Percentiles rank a stretch among this genome's conserved stretches.
phyloP scores from a whole-genome alignment of 2,329 filamentous ascomycete species.

The Aspergillus nomiae region DNA sequence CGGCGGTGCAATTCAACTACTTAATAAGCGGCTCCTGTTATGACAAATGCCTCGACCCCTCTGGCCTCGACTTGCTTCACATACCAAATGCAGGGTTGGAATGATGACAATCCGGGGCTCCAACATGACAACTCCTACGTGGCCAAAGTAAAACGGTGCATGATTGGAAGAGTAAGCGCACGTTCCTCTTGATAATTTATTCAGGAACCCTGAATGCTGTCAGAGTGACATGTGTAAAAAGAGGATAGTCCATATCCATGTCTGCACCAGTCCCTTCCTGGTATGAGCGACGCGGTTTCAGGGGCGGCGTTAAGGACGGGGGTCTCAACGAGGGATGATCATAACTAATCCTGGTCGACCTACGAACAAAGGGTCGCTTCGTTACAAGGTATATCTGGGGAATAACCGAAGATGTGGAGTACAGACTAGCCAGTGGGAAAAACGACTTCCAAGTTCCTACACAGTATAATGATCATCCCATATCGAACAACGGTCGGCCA shows the following conservation, averaged over 20 bases:
- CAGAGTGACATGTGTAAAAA: background rate
- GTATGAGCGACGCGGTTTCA: background rate
- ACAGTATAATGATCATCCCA: background rate
- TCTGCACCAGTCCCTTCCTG: background rate
- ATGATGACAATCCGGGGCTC: background rate
- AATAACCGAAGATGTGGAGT: conserved; percentile 5
- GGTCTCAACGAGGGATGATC: background rate
- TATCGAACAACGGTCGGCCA: background rate
- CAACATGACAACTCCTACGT: background rate
- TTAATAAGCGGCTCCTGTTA: background rate
- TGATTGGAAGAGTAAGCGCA: background rate
- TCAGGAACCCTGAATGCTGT: background rate
- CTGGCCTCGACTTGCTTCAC: background rate
- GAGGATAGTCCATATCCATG: background rate
- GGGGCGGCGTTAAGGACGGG: background rate
- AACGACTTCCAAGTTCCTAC: too few species aligned
- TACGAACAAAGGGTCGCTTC: background rate
- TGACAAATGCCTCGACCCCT: background rate
- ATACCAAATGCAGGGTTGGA: background rate
- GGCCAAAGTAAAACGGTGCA: background rate
- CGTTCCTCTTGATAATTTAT: conserved; percentile 1
- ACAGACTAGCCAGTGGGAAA: background rate
- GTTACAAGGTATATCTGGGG: conserved; percentile 5
- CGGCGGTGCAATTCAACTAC: background rate
- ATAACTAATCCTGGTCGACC: background rate